These are phyloP conservation scores for Jimgerdemannia flammicorona DNA, from an alignment of 192 early-diverging fungal species.

Conservation along the genomic window DNA sequence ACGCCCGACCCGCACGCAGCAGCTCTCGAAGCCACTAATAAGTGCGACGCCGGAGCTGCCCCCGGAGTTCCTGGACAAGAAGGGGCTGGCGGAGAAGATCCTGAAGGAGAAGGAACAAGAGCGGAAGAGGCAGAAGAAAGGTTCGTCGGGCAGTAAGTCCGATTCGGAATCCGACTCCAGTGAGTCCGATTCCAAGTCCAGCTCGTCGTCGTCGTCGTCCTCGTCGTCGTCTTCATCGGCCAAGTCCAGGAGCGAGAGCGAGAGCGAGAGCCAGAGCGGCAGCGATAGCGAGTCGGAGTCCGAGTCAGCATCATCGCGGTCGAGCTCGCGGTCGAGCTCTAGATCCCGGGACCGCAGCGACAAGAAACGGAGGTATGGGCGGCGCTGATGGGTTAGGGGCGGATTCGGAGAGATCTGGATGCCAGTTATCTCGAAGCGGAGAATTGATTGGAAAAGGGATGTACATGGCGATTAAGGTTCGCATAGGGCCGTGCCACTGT, in stretches of 20 bases:
- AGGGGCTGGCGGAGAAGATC: constrained; percentile 45
- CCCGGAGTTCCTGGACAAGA: constrained; percentile 40
- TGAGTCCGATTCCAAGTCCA: background rate
- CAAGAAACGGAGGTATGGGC: background rate
- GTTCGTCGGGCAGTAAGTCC: background rate
- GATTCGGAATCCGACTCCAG: background rate
- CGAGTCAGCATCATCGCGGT: constrained; percentile 7
- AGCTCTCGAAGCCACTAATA: constrained; percentile 52
- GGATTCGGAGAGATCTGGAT: too few relatives aligned
- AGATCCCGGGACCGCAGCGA: background rate
- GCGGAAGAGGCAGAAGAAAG: constrained; percentile 20
- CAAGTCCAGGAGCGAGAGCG: background rate
- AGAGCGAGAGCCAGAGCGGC: background rate
- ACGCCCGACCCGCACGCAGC: constrained; percentile 56
- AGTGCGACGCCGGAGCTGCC: constrained; percentile 41
- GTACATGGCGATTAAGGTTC: too few relatives aligned
- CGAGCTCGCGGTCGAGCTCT: constrained; percentile 11
- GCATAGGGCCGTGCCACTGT: too few relatives aligned
- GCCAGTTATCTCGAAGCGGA: too few relatives aligned
- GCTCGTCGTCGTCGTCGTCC: constrained; percentile 4
- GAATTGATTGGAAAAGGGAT: too few relatives aligned
- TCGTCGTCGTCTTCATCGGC: constrained; percentile 12
- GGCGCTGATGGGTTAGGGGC: background rate
- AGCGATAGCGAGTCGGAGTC: constrained; percentile 1
- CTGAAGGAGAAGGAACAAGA: constrained; percentile 39